Evolutionary conservation across 495 filamentous ascomycete genomes (phyloP).

Genomic region (Annulohypoxylon stygium): DNA sequence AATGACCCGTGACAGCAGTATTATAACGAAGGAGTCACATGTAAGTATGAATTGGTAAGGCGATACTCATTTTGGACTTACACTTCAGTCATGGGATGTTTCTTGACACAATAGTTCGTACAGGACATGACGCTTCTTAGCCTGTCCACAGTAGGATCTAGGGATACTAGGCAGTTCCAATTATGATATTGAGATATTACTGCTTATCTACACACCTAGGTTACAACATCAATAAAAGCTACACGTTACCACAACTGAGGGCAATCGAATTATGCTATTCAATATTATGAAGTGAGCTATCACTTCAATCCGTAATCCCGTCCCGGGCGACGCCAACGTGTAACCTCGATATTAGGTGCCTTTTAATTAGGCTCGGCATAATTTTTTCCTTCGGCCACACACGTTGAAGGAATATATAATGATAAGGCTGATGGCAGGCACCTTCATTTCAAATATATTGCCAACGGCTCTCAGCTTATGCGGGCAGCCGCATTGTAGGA

Average conservation of each 20-base stretch:
- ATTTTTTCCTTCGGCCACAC: not conserved
- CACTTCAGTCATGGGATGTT: not conserved
- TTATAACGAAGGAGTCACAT: conserved; percentile 10
- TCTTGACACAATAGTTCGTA: not conserved
- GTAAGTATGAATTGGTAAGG: not conserved
- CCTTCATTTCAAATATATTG: not conserved
- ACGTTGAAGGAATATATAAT: not conserved
- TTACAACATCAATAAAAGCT: not conserved
- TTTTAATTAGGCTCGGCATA: not conserved
- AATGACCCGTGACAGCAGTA: conserved; percentile 16
- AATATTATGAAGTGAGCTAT: not conserved
- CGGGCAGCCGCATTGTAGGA: not conserved
- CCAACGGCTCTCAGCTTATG: not conserved
- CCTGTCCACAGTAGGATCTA: not conserved
- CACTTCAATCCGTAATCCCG: not conserved
- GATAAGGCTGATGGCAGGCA: not conserved
- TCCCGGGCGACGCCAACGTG: not conserved
- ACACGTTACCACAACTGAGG: not conserved
- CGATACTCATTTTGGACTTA: not conserved
- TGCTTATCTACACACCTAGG: conserved; percentile 1
- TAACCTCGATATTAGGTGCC: not conserved
- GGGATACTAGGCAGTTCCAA: not conserved
- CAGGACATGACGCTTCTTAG: not conserved
- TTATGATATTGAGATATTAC: not conserved
- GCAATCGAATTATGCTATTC: not conserved